Evolutionary conservation across 257 asterid species (phyloP).

Genomic region (Solanum ahanhuiri): DNA sequence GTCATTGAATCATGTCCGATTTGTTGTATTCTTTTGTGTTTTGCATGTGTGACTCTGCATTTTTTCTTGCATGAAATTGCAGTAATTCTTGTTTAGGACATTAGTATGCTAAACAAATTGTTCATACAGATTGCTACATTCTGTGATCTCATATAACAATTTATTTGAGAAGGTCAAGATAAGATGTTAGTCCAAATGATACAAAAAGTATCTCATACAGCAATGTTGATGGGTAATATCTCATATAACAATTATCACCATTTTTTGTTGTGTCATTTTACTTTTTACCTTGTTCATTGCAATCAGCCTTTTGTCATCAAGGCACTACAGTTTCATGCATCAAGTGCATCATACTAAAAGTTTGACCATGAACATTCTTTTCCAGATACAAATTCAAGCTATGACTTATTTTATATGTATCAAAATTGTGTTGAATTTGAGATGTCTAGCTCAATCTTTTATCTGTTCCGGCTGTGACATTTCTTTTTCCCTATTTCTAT

Average conservation of each 20-base stretch:
- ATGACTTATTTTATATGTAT: background rate
- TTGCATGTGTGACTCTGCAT: background rate
- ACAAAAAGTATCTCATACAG: background rate
- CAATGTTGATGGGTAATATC: background rate
- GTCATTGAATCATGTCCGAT: background rate
- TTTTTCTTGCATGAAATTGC: background rate
- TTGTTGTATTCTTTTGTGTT: background rate
- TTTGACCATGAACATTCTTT: background rate
- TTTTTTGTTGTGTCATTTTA: background rate
- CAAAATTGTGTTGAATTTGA: background rate
- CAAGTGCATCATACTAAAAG: background rate
- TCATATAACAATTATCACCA: background rate
- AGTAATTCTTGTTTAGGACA: background rate
- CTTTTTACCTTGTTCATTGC: background rate
- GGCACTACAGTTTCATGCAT: background rate
- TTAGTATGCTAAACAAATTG: background rate
- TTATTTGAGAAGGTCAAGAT: background rate
- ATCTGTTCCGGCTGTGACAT: background rate
- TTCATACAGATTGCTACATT: background rate
- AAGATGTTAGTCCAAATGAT: background rate
- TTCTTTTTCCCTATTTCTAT: conserved; percentile 12
- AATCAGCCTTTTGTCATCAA: background rate
- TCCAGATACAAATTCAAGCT: background rate
- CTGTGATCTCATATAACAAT: background rate
- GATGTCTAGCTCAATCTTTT: background rate